phyloP scores from a whole-genome alignment of 257 asterid genomes.

The Solanum verrucosum region DNA sequence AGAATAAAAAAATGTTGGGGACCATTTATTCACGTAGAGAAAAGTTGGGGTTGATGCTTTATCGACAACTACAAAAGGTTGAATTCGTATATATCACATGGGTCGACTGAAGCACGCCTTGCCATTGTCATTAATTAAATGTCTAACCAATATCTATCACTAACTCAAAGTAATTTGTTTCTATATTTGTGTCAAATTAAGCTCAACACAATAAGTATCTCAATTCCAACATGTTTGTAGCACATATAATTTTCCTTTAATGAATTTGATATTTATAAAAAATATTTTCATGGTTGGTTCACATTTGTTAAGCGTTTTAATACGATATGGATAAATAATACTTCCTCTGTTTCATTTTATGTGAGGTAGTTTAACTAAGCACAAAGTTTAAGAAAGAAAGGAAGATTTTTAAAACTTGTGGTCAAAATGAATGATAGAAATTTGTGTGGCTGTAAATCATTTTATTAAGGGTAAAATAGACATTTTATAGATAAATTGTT shows the following conservation, averaged over 20 bases:
- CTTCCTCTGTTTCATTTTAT: no score
- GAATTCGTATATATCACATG: slow-evolving; percentile 35
- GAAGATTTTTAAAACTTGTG: no score
- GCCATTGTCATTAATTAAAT: neutral
- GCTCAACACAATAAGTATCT: no score
- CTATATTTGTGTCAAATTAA: neutral
- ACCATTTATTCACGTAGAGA: slow-evolving; percentile 28
- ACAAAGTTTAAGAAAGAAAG: no score
- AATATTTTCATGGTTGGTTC: neutral
- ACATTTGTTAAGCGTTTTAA: neutral
- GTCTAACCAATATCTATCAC: neutral
- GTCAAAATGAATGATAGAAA: no score
- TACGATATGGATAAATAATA: neutral
- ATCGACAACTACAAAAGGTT: slow-evolving; percentile 51
- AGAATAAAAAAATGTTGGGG: slow-evolving; percentile 17
- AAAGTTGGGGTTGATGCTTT: slow-evolving; percentile 47
- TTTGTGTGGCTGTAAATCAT: no score
- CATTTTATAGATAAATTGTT: no score
- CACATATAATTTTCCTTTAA: neutral
- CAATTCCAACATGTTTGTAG: neutral
- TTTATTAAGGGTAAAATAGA: no score
- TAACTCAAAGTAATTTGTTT: neutral
- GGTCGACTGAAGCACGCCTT: slow-evolving; percentile 20
- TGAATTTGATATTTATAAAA: neutral
- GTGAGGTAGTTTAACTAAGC: no score